Percentiles rank a stretch among this genome's conserved stretches.
Conservation (phyloP, 1,139 yeast species). For the Lodderomyces elongisporus region DNA sequence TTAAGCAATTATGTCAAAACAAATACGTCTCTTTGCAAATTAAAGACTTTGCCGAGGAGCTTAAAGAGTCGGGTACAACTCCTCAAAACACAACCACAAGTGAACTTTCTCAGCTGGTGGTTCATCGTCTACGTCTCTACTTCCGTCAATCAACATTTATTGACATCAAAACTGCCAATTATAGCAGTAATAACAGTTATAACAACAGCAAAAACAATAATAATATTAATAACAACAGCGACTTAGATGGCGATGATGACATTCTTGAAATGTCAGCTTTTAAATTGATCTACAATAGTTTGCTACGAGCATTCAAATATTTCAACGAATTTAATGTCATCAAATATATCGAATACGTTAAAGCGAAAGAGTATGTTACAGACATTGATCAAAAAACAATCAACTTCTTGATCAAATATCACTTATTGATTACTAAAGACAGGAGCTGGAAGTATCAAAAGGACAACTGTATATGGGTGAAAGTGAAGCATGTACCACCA, state of each 20-base stretch:
- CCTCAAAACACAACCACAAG: not conserved
- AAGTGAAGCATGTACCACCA: no score
- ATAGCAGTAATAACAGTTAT: no score
- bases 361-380: not conserved
- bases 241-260: not conserved
- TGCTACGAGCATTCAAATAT: not conserved
- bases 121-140: constrained; percentile 2
- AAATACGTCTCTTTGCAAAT: not conserved
- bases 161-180: not conserved
- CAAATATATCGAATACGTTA: constrained; percentile 1
- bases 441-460: constrained; percentile 2
- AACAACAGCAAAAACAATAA: no score
- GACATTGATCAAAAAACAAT: constrained; percentile 1
- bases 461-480: constrained; percentile 1
- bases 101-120: not conserved
- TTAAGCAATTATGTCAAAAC: constrained; percentile 1
- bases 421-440: not conserved
- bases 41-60: not conserved
- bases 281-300: constrained; percentile 2
- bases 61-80: not conserved
- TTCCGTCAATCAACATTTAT: constrained; percentile 2
- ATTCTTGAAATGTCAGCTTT: not conserved
- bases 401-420: constrained; percentile 3
- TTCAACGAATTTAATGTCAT: not conserved
- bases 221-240: no score